phyloP scores from a whole-genome alignment of 208 protist genomes.

The Wallacemonas sp. region DNA sequence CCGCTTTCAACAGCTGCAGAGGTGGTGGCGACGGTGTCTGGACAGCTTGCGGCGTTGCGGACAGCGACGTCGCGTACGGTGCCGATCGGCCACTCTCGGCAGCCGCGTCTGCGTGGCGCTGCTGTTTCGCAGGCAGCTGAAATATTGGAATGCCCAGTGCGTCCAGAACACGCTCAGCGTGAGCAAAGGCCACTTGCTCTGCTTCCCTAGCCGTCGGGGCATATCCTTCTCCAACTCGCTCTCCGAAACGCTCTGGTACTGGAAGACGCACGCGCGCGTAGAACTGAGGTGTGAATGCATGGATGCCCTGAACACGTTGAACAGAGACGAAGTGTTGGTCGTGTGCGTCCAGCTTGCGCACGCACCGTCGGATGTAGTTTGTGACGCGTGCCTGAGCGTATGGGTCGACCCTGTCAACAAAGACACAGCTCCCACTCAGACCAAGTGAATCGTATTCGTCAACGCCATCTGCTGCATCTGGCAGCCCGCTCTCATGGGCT shows the following conservation, averaged over 20 bases:
- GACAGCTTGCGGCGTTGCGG: neutral
- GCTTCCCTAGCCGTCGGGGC: slow-evolving; percentile 66
- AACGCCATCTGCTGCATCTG: too few species aligned
- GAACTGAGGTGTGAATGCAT: slow-evolving; percentile 23
- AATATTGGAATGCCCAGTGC: slow-evolving; percentile 79
- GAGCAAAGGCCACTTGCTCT: slow-evolving; percentile 78
- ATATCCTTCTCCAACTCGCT: slow-evolving; percentile 76
- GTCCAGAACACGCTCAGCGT: slow-evolving; percentile 85
- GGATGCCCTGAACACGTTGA: neutral
- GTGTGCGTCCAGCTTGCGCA: too few species aligned
- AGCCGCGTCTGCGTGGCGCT: slow-evolving; percentile 71
- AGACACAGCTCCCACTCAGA: neutral
- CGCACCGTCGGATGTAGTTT: slow-evolving; percentile 58
- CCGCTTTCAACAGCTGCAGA: slow-evolving; percentile 11
- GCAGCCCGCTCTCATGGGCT: too few species aligned
- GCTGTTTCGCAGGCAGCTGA: slow-evolving; percentile 73
- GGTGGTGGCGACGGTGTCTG: slow-evolving; percentile 44
- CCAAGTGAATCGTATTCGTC: too few species aligned
- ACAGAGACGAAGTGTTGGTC: neutral
- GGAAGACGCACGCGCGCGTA: slow-evolving; percentile 63
- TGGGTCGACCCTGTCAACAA: slow-evolving; percentile 46
- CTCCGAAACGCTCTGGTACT: slow-evolving; percentile 65
- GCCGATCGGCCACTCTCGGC: slow-evolving; percentile 64
- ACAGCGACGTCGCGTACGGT: slow-evolving; percentile 19
- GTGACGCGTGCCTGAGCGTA: slow-evolving; percentile 72